Base-by-base conservation (phyloP, 257 asterid genomes). In the Jaltomata sinuosa region DNA sequence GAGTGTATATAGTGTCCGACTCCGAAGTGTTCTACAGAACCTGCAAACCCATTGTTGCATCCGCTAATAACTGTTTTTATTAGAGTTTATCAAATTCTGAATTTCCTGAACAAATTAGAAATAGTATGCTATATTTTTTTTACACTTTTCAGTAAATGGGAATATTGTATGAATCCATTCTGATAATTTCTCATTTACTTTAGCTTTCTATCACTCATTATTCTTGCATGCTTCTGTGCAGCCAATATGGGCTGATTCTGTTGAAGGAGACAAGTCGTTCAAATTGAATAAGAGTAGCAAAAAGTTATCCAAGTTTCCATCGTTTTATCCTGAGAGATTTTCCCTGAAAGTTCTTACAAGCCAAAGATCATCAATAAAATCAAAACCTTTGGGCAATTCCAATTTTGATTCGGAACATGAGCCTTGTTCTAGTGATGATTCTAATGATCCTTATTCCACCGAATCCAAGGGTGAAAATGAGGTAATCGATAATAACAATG, bases 241-340 rank as follows among this genome's bases (percentile, higher is more conserved):
- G 76, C 94, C 97, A 86, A 91, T 92, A 49, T 94, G 98, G 98
- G 83, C 82, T 52, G 97, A 89, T 87, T 93, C 97, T 97, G 81
- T 80, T 40, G 97, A 89, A 89, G 96, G 83, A 88, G 94, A 93
- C 50, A 85, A 76, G 86, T 88, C 92, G 53, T 82, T 83, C 69
- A 95, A 93, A 67, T 72, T 86, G 31, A 87, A 64, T 83, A 82
- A 40, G 64, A 84, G 84, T 61, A 59, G 72, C 77, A 89, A 88
- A 83, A 82, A 25, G 54, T 85, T 92, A 1, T 89, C 90, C 18
- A 86, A 83, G 77, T 91, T 89, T 82, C 97, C 96, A 79, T 93
- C 97, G 3, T 91, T 93, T 76, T 74, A 57, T 55, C 97, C 98
- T 11, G 87, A 91, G 82, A 92, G 97, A 87, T 97, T 92, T 47